Conservation (phyloP, 768 basidiomycete genomes). For the Polyporus arcularius region DNA sequence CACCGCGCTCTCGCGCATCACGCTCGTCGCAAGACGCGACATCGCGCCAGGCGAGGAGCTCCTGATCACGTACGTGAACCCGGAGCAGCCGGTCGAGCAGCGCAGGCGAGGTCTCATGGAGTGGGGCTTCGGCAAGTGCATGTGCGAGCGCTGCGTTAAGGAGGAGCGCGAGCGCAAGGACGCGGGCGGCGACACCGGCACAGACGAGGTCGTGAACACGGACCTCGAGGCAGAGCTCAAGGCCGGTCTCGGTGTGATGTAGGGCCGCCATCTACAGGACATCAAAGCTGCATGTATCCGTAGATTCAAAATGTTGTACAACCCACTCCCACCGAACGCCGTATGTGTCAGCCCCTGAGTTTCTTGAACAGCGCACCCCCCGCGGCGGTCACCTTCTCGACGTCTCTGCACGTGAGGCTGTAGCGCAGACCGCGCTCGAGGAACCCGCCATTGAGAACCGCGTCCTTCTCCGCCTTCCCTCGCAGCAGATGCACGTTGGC, state of each 20-base stretch:
- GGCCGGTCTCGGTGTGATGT: slow-evolving; percentile 60
- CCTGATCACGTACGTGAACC: slow-evolving; percentile 77
- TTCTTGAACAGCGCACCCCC: slow-evolving; percentile 18
- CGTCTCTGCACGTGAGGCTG: slow-evolving; percentile 86
- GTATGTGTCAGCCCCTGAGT: neutral
- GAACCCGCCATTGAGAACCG: slow-evolving; percentile 48
- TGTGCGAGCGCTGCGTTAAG: slow-evolving; percentile 63
- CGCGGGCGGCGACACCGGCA: neutral
- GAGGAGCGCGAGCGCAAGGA: slow-evolving; percentile 44
- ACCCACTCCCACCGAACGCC: too few species aligned
- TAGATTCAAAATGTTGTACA: neutral
- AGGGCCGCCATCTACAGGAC: neutral
- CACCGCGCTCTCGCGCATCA: slow-evolving; percentile 71
- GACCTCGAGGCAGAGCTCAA: slow-evolving; percentile 61
- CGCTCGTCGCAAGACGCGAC: slow-evolving; percentile 63
- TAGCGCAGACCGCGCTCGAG: slow-evolving; percentile 63
- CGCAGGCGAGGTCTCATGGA: slow-evolving; percentile 57
- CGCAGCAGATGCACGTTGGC: slow-evolving; percentile 61
- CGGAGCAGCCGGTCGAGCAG: slow-evolving; percentile 43
- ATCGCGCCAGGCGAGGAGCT: slow-evolving; percentile 78
- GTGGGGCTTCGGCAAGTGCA: slow-evolving; percentile 78
- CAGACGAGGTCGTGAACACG: slow-evolving; percentile 17
- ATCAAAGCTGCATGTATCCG: neutral
- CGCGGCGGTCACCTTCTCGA: slow-evolving; percentile 54
- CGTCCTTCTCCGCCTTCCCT: slow-evolving; percentile 38